Percentiles rank a stretch among this genome's conserved stretches.
phyloP scores from a whole-genome alignment of 495 filamentous ascomycete genomes.

The Gamarada debralockiae region DNA sequence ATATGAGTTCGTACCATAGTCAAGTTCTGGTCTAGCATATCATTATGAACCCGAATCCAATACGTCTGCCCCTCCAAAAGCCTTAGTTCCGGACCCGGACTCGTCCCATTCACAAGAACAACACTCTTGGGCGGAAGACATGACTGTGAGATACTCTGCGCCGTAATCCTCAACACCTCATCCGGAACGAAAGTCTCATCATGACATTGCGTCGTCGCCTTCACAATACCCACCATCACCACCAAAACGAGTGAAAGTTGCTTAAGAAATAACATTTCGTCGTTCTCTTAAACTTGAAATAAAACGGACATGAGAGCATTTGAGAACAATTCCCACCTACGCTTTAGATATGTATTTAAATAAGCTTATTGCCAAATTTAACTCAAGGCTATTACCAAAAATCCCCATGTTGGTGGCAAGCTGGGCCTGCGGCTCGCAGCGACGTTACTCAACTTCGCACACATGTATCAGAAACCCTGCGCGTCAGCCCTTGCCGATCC shows the following conservation, averaged over 20 bases:
- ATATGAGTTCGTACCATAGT: conserved; percentile 41
- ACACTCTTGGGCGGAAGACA: conserved; percentile 37
- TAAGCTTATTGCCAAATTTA: no score
- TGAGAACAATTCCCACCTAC: no score
- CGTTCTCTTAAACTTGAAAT: no score
- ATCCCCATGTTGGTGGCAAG: no score
- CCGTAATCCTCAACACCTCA: conserved; percentile 42
- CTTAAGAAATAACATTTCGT: neutral
- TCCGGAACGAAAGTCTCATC: conserved; percentile 44
- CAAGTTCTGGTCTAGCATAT: conserved; percentile 46
- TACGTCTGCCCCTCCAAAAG: conserved; percentile 43
- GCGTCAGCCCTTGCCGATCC: no score
- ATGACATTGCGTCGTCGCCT: conserved; percentile 20
- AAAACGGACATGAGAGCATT: no score
- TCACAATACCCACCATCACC: neutral
- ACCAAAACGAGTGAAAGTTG: neutral
- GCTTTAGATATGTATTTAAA: no score
- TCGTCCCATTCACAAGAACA: conserved; percentile 50
- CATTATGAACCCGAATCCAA: conserved; percentile 59
- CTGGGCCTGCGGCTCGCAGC: no score
- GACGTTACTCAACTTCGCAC: no score
- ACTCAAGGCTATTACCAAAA: no score
- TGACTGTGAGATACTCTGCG: conserved; percentile 33
- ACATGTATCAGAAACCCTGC: no score
- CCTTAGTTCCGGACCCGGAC: conserved; percentile 46